phyloP scores from a whole-genome alignment of 805 yeast genomes.

The Wickerhamomyces pijperi region DNA sequence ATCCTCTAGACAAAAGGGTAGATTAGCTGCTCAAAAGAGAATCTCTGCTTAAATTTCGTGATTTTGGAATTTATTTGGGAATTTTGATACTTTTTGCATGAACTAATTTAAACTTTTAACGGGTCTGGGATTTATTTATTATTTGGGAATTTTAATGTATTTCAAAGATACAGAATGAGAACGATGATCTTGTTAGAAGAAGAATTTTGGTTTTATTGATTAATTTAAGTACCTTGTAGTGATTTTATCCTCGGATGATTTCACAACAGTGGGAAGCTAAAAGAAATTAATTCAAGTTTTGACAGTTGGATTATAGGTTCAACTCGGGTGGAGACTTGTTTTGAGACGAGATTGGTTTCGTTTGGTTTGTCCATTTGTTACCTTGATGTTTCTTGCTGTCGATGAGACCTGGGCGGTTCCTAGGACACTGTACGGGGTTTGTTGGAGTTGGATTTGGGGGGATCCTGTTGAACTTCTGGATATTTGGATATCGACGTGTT shows the following conservation, averaged over 20 bases:
- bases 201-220: not conserved
- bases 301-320: not conserved
- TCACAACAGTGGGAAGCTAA: conserved; percentile 1
- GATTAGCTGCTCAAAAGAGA: conserved; percentile 82
- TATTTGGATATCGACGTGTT: no score
- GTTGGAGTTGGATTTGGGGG: no score
- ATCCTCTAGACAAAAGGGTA: conserved; percentile 86
- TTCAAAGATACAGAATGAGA: not conserved
- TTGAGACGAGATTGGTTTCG: not conserved
- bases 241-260: not conserved
- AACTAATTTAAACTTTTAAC: not conserved
- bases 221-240: not conserved
- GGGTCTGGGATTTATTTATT: not conserved
- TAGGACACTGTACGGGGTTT: not conserved
- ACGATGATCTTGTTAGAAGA: not conserved
- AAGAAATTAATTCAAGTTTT: not conserved
- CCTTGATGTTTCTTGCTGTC: no score
- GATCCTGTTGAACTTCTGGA: no score
- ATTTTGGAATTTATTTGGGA: not conserved
- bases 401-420: not conserved
- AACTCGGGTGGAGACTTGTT: not conserved
- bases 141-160: not conserved
- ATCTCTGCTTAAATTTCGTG: conserved; percentile 43
- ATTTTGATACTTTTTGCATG: not conserved
- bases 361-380: no score